Conservation (phyloP, 768 basidiomycete species). For the Suillus hirtellus region DNA sequence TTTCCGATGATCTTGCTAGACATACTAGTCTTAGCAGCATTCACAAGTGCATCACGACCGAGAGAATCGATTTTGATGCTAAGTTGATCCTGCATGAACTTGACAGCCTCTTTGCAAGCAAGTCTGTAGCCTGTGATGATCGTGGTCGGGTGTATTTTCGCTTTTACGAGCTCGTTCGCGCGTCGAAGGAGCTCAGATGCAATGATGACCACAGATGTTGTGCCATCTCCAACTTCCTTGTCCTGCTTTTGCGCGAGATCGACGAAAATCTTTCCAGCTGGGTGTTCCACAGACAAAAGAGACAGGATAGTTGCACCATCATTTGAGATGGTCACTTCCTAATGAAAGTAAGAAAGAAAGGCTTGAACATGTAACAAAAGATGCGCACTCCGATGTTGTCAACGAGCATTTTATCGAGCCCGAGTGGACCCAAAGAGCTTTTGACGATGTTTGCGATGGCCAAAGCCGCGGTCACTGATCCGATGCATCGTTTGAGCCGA, state of each 20-base stretch:
- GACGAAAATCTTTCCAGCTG: conserved; percentile 95
- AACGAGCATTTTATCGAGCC: conserved; percentile 96
- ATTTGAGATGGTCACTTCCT: conserved; percentile 99
- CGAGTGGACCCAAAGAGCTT: conserved; percentile 92
- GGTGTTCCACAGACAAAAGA: conserved; percentile 91
- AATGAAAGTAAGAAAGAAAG: conserved; percentile 17
- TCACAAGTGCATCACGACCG: conserved; percentile 90
- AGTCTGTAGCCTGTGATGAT: conserved; percentile 98
- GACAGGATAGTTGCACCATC: conserved; percentile 99
- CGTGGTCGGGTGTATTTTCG: conserved; percentile 98
- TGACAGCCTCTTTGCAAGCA: conserved; percentile 95
- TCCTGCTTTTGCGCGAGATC: conserved; percentile 99
- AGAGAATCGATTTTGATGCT: conserved; percentile 91
- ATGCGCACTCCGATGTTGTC: conserved; percentile 90
- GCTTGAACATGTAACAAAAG: neutral
- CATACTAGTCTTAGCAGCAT: conserved; percentile 98
- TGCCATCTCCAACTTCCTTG: conserved; percentile 99
- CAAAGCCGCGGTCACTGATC: conserved; percentile 87
- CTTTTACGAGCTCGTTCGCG: conserved; percentile 97
- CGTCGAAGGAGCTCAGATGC: conserved; percentile 96
- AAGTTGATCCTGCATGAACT: conserved; percentile 96
- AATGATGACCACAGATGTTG: conserved; percentile 96
- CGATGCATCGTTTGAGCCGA: conserved; percentile 11
- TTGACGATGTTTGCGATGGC: conserved; percentile 98
- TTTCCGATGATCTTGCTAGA: conserved; percentile 97